Evolutionary conservation across 148 eudicot species (phyloP).

Genomic region (Rhododendron kiyosumense): DNA sequence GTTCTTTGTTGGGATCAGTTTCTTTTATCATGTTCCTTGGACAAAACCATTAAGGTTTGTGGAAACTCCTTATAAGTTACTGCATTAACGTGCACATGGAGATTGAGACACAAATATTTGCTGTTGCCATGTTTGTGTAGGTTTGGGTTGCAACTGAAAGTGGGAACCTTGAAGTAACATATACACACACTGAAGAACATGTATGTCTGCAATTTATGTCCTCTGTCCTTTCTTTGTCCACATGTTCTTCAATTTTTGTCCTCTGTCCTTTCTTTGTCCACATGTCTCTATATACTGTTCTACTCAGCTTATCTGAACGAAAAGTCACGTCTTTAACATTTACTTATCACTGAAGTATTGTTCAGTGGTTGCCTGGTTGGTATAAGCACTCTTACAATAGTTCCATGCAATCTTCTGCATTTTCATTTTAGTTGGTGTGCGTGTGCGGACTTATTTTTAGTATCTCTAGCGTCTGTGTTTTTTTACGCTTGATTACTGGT

Average conservation of each 20-base stretch:
- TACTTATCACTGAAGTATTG: neutral
- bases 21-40: slow-evolving; percentile 81
- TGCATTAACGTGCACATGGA: neutral
- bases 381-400: neutral
- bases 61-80: neutral
- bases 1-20: slow-evolving; percentile 98
- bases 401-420: neutral
- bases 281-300: neutral
- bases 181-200: slow-evolving; percentile 80
- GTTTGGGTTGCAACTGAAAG: slow-evolving; percentile 82
- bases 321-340: neutral
- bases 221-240: neutral
- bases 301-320: neutral
- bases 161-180: slow-evolving; percentile 88
- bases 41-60: slow-evolving; percentile 78
- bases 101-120: neutral
- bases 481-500: neutral
- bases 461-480: neutral
- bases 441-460: neutral
- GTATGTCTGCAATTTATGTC: slow-evolving; percentile 35
- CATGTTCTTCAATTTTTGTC: slow-evolving; percentile 1
- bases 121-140: slow-evolving; percentile 33
- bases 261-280: neutral
- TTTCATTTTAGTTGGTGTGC: neutral
- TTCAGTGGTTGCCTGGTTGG: neutral